Evolutionary conservation across 2,329 filamentous ascomycete species (phyloP).

Genomic region (Colletotrichum incanum): DNA sequence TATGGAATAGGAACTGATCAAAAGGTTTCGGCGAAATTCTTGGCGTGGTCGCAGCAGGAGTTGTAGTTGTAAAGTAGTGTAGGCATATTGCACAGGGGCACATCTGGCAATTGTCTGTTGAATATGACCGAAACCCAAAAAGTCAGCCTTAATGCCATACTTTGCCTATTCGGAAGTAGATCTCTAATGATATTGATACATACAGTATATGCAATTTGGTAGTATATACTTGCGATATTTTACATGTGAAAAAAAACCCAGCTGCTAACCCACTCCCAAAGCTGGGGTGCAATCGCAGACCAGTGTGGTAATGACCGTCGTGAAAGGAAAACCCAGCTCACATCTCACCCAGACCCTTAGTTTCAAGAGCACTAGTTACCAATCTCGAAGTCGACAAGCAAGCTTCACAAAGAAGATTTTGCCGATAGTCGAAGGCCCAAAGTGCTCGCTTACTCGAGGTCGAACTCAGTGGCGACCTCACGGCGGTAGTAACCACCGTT

Average conservation of each 20-base stretch:
- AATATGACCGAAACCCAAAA: accelerated
- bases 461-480: background rate
- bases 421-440: background rate
- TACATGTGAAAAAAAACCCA: background rate
- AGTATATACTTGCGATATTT: background rate
- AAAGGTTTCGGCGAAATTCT: background rate
- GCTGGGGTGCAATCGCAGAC: background rate
- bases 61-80: no score
- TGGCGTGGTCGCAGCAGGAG: no score
- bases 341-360: background rate
- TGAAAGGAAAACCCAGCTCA: background rate
- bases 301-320: background rate
- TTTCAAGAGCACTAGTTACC: no score
- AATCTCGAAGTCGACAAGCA: background rate
- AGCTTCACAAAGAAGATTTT: background rate
- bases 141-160: background rate
- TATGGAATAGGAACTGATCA: background rate
- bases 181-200: background rate
- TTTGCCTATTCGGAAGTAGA: background rate
- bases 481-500: background rate
- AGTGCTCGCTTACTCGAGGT: background rate
- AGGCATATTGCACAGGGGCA: no score
- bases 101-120: no score
- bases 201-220: background rate
- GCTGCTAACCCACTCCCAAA: no score